Conservation (phyloP, 106 monocot species). For the Iris macrosiphon region DNA sequence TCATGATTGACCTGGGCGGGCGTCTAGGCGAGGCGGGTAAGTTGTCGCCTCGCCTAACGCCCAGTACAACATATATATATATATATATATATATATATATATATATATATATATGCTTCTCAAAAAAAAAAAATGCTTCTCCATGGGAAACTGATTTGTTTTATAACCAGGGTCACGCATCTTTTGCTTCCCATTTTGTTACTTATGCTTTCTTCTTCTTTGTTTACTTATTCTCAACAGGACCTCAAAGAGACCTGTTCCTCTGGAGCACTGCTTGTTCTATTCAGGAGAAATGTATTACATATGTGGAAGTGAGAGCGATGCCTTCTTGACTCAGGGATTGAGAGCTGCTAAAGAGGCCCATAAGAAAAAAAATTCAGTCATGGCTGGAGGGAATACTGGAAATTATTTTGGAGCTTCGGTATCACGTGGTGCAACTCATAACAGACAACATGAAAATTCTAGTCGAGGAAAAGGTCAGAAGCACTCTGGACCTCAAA, state of each 20-base stretch:
- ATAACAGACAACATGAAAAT: slow-evolving; percentile 37
- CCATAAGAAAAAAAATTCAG: slow-evolving; percentile 60
- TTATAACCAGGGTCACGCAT: too few species aligned
- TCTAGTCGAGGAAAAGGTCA: slow-evolving; percentile 45
- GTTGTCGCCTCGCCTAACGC: too few species aligned
- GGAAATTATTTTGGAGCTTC: slow-evolving; percentile 18
- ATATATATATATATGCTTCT: too few species aligned
- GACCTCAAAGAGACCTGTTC: slow-evolving; percentile 83
- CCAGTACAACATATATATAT: too few species aligned
- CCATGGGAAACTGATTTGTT: too few species aligned
- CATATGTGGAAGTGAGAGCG: slow-evolving; percentile 82
- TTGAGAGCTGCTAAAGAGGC: slow-evolving; percentile 67
- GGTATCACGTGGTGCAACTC: slow-evolving; percentile 24
- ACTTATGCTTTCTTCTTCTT: background rate
- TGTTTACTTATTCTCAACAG: slow-evolving; percentile 25
- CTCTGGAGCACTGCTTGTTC: slow-evolving; percentile 93
- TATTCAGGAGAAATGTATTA: slow-evolving; percentile 84
- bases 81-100: too few species aligned
- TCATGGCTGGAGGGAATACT: slow-evolving; percentile 17
- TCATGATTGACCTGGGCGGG: too few species aligned
- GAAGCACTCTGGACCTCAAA: slow-evolving; percentile 45
- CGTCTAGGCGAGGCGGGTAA: too few species aligned
- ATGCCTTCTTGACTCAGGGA: slow-evolving; percentile 65
- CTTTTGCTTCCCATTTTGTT: slow-evolving; percentile 4
- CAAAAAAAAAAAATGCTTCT: too few species aligned